Conservation (phyloP, 1,139 yeast genomes). For the Yamadazyma taylorii region DNA sequence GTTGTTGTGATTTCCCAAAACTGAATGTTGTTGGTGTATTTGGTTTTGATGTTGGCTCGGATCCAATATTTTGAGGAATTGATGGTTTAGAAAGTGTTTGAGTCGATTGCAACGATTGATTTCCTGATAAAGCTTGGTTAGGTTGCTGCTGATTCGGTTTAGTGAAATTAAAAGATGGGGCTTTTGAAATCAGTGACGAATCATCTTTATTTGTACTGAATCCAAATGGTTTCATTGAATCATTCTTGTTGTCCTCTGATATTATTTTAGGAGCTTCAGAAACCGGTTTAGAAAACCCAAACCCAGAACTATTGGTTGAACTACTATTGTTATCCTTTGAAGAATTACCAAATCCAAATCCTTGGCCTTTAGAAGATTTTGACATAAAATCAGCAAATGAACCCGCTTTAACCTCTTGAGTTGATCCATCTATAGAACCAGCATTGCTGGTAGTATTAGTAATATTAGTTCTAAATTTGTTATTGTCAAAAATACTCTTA, state of each 20-base stretch:
- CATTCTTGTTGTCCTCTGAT: no score
- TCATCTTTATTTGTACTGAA: no score
- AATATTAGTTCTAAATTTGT: not conserved
- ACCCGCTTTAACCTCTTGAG: constrained; percentile 14
- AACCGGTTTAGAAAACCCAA: constrained; percentile 2
- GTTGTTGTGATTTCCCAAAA: not conserved
- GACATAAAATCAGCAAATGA: constrained; percentile 18
- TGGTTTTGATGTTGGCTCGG: no score
- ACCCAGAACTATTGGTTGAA: not conserved
- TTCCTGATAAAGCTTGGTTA: no score
- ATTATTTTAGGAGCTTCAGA: not conserved
- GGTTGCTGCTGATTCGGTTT: not conserved
- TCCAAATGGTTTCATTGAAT: no score
- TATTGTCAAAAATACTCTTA: constrained; percentile 2
- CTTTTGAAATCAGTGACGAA: constrained; percentile 3
- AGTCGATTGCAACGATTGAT: no score
- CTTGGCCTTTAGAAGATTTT: constrained; percentile 2
- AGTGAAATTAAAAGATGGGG: constrained; percentile 8
- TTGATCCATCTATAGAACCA: not conserved
- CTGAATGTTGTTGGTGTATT: constrained; percentile 3
- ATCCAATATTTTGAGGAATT: no score
- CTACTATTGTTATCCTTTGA: not conserved
- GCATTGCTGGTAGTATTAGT: not conserved
- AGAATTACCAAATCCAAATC: constrained; percentile 3
- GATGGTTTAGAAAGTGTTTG: no score